A percentile compares a stretch with the other conserved stretches of the same genome.
Conservation (phyloP, 2,329 filamentous ascomycete species). For the Lasiodiplodia sp. region DNA sequence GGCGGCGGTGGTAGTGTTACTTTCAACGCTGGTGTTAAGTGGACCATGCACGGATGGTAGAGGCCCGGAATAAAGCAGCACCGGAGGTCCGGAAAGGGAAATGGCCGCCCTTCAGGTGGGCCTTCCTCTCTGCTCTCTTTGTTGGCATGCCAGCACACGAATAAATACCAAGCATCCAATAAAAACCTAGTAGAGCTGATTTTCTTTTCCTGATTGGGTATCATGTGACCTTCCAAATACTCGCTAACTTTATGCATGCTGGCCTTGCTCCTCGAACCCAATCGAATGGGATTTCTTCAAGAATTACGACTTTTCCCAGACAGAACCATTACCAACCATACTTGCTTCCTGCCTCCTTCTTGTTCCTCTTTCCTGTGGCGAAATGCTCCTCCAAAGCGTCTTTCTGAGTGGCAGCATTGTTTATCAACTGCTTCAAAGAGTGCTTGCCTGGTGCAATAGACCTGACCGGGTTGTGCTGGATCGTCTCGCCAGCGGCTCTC, state of each 20-base stretch:
- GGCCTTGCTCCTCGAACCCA: background rate
- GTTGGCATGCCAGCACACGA: slow-evolving; percentile 16
- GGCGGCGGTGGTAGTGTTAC: background rate
- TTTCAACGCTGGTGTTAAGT: background rate
- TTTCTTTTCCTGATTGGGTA: slow-evolving; percentile 2
- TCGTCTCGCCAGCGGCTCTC: slow-evolving; percentile 71
- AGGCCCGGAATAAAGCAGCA: background rate
- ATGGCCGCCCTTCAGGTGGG: background rate
- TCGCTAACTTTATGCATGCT: background rate
- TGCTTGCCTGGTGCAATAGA: slow-evolving; percentile 88
- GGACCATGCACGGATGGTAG: background rate
- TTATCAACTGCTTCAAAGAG: slow-evolving; percentile 85
- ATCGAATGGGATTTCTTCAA: background rate
- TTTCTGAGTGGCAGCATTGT: slow-evolving; percentile 79
- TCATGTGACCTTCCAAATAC: slow-evolving; percentile 1
- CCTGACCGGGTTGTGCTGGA: slow-evolving; percentile 82
- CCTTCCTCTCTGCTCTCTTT: slow-evolving; percentile 2
- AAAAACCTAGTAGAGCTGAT: background rate
- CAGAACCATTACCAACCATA: slow-evolving; percentile 76
- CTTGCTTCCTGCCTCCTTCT: slow-evolving; percentile 78
- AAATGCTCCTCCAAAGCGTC: slow-evolving; percentile 93
- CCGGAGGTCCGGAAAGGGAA: slow-evolving; percentile 15
- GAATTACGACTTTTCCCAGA: background rate
- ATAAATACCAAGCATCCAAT: background rate
- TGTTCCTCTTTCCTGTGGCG: slow-evolving; percentile 78